phyloP scores from a whole-genome alignment of 495 filamentous ascomycete genomes.

The Hypoxylon rickii region DNA sequence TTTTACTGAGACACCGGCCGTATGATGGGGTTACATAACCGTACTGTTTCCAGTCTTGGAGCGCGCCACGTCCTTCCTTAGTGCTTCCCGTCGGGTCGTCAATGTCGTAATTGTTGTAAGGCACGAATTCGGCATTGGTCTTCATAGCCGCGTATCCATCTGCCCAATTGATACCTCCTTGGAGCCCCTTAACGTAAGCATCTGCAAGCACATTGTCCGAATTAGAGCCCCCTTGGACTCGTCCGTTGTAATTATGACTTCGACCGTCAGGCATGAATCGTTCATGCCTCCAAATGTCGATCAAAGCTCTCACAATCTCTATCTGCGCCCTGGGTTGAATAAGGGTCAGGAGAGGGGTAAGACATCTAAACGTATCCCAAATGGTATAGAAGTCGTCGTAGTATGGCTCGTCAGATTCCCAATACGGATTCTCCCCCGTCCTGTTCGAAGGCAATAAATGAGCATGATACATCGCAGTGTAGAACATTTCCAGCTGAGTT shows the following conservation, averaged over 20 bases:
- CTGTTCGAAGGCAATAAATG: constrained; percentile 68
- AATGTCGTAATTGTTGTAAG: constrained; percentile 59
- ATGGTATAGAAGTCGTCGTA: constrained; percentile 59
- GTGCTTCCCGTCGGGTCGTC: constrained; percentile 62
- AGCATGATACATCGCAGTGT: constrained; percentile 69
- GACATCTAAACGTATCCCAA: constrained; percentile 64
- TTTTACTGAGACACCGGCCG: constrained; percentile 62
- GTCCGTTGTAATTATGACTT: constrained; percentile 68
- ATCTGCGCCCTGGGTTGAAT: constrained; percentile 65
- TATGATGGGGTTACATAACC: constrained; percentile 65
- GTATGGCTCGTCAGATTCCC: constrained; percentile 66
- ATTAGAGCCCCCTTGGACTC: constrained; percentile 69
- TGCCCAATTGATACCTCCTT: constrained; percentile 63
- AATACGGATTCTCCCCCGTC: constrained; percentile 70
- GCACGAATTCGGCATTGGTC: constrained; percentile 65
- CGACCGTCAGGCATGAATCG: constrained; percentile 66
- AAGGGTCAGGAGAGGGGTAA: constrained; percentile 63
- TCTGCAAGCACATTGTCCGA: constrained; percentile 74
- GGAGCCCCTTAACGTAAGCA: constrained; percentile 71
- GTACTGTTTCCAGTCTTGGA: constrained; percentile 65
- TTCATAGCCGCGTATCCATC: constrained; percentile 69
- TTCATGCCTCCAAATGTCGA: constrained; percentile 69
- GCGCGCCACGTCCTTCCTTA: constrained; percentile 69
- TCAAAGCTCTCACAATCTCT: constrained; percentile 66
- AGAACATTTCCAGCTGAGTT: constrained; percentile 59